Evolutionary conservation across 176 grass and related monocot species (phyloP).

Genomic region (Stipa capillata): DNA sequence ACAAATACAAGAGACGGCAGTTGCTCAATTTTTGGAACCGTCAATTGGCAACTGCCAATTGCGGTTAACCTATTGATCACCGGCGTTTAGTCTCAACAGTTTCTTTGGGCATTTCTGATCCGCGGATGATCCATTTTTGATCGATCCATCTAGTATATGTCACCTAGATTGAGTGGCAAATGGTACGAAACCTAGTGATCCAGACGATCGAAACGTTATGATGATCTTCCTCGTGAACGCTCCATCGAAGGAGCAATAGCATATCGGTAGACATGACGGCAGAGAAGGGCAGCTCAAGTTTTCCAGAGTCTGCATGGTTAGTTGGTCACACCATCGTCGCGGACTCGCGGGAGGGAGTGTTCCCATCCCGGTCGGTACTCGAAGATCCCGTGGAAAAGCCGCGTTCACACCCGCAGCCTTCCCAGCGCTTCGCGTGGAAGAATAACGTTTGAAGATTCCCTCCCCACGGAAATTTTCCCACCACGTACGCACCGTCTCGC

Average conservation of each 20-base stretch:
- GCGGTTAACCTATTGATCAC: too few relatives aligned
- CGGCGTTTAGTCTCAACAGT: too few relatives aligned
- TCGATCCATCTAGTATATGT: too few relatives aligned
- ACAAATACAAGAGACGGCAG: too few relatives aligned
- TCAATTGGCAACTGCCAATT: too few relatives aligned
- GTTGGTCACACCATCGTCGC: not conserved
- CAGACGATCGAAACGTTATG: too few relatives aligned
- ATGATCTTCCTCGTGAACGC: too few relatives aligned
- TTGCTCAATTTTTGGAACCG: too few relatives aligned
- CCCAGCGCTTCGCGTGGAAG: not conserved
- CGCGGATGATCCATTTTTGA: not conserved
- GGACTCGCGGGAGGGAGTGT: not conserved
- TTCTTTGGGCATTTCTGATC: not conserved
- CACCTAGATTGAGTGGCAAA: too few relatives aligned
- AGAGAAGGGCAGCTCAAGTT: not conserved
- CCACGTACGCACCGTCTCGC: not conserved
- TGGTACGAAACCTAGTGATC: too few relatives aligned
- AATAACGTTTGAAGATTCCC: not conserved
- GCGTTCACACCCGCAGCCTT: constrained; percentile 20
- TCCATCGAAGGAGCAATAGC: too few relatives aligned
- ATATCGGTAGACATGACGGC: not conserved
- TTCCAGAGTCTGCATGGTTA: not conserved
- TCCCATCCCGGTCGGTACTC: not conserved
- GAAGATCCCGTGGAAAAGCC: constrained; percentile 26
- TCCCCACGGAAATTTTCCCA: constrained; percentile 19